These are phyloP conservation scores for Nowakowskiella sp. DNA, from an alignment of 192 early-diverging fungal species.

Conservation along the genomic window DNA sequence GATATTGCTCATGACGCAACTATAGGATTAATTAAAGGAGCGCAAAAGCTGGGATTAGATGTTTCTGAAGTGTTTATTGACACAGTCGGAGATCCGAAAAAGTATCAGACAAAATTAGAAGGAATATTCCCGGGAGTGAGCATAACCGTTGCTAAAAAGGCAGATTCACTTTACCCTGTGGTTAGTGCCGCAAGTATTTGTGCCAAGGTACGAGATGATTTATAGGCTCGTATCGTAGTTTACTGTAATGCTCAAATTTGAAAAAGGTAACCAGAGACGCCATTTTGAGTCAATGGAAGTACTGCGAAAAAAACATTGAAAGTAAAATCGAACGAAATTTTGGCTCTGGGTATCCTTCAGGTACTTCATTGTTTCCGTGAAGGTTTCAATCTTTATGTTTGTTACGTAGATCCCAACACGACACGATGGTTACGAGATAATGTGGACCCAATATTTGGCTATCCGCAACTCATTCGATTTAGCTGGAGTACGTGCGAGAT, in stretches of 20 bases:
- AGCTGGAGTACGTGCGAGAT: constrained; percentile 86
- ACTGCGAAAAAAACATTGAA: constrained; percentile 49
- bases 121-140: constrained; percentile 65
- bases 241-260: constrained; percentile 2
- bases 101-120: constrained; percentile 75
- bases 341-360: constrained; percentile 87
- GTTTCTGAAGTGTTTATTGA: constrained; percentile 78
- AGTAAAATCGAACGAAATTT: constrained; percentile 44
- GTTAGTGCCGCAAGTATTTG: constrained; percentile 94
- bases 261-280: constrained; percentile 61
- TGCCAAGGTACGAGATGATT: constrained; percentile 64
- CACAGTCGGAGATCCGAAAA: constrained; percentile 84
- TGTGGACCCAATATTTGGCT: constrained; percentile 85
- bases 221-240: neutral
- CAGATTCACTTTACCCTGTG: constrained; percentile 85
- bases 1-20: constrained; percentile 90
- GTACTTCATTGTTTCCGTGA: constrained; percentile 17
- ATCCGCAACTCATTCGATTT: constrained; percentile 83
- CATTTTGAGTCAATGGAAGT: constrained; percentile 55
- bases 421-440: constrained; percentile 71
- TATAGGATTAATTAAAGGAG: constrained; percentile 67
- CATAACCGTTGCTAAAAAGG: constrained; percentile 88
- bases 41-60: constrained; percentile 53
- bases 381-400: neutral
- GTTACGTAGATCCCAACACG: constrained; percentile 76